Evolutionary conservation across 2,329 filamentous ascomycete species (phyloP), one percentile per base, ranked within the genome.

Genomic region (Xenosphaeropsis pyriputrescens): DNA sequence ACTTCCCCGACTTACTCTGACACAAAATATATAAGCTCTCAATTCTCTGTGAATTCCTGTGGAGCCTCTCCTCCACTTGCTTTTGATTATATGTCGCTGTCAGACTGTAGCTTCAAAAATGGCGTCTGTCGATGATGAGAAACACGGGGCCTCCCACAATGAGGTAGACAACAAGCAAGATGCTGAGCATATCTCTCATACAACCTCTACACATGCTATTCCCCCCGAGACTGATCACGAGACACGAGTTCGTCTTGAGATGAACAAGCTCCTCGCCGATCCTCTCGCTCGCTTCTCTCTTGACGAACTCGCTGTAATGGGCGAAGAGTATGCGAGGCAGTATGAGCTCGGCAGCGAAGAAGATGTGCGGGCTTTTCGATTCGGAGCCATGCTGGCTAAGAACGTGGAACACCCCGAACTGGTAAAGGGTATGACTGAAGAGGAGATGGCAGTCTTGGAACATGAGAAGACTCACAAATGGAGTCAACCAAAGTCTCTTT

Each of bases 381-480:
- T 75, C 16, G 74, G 73, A 5, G 74, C 74, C 34, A 62, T 73
- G 39, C 62, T 77, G 40, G 70, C 74, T 0, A 71, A 67, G 41
- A 44, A 54, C 38, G 45, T 48, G 5, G 32, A 40, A 37, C 60
- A 60, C 38, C 70, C 67, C 49, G 63, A 65, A 14, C 57, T 58
- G 14, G 52, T 75, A 32, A 54, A 64, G 11, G 69, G 66, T 6
- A 59, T 83, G 35, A 75, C 65, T 0, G 60, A 65, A 1, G 63
- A 70, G 9, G 80, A 86, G 51, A 64, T 63, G 31, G 57, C 63
- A 2, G 61, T 71, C 5, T 57, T 85, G 30, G 61, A 67, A 9
- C 63, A 67, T 14, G 80, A 86, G 50, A 65, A 70, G 31, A 69
- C 67, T 1, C 67, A 81, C 49, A 75, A 73, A 43, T 85, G 80